These are phyloP conservation scores for Sporothrix curviconia DNA, from an alignment of 2,329 filamentous ascomycete genomes.

Conservation along the genomic window DNA sequence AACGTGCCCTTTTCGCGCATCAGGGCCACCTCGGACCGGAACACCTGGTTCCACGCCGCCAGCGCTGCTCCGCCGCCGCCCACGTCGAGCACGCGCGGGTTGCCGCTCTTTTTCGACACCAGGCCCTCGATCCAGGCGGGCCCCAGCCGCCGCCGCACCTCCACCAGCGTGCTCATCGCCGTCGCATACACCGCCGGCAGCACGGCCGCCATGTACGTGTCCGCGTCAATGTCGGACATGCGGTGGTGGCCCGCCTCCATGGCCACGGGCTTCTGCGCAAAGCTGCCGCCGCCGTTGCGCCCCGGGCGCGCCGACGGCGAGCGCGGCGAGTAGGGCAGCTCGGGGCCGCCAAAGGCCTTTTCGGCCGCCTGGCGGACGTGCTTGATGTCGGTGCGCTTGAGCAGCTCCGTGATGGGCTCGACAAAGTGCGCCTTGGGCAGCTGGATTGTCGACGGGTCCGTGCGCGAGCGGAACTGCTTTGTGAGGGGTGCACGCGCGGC, in stretches of 20 bases:
- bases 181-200: slow-evolving; percentile 67
- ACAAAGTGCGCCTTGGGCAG: slow-evolving; percentile 65
- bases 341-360: slow-evolving; percentile 66
- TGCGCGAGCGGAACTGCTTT: slow-evolving; percentile 64
- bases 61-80: slow-evolving; percentile 68
- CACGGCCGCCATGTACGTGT: slow-evolving; percentile 63
- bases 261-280: slow-evolving; percentile 58
- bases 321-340: slow-evolving; percentile 69
- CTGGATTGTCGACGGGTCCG: slow-evolving; percentile 65
- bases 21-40: slow-evolving; percentile 74
- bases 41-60: slow-evolving; percentile 69
- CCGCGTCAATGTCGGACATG: slow-evolving; percentile 70
- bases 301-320: slow-evolving; percentile 48
- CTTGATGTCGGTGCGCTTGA: slow-evolving; percentile 61
- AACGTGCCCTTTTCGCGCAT: slow-evolving; percentile 57
- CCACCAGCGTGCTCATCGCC: slow-evolving; percentile 60
- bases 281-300: slow-evolving; percentile 31
- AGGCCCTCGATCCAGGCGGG: slow-evolving; percentile 62
- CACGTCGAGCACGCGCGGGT: slow-evolving; percentile 64
- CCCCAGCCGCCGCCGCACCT: slow-evolving; percentile 67
- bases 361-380: slow-evolving; percentile 71
- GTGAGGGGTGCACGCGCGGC: slow-evolving; percentile 60
- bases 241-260: slow-evolving; percentile 56
- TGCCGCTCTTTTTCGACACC: slow-evolving; percentile 48
- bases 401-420: slow-evolving; percentile 60